Evolutionary conservation across 2,329 filamentous ascomycete genomes (phyloP).

Genomic region (Talaromyces amestolkiae): DNA sequence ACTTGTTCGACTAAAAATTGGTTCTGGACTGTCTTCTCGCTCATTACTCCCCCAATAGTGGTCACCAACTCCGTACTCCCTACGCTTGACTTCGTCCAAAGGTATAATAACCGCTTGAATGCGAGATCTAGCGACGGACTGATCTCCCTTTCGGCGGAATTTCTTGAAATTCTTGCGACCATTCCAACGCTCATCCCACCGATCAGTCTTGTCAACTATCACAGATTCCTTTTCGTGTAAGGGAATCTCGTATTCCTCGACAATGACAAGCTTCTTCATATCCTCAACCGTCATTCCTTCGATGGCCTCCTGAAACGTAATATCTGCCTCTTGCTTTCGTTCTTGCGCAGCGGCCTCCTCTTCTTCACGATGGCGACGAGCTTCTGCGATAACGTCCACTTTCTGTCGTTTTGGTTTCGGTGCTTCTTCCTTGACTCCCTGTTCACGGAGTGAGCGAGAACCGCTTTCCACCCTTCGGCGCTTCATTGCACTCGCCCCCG

Average conservation of each 20-base stretch:
- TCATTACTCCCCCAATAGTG: slow-evolving; percentile 61
- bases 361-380: slow-evolving; percentile 52
- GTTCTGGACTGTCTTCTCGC: slow-evolving; percentile 14
- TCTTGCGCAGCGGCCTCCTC: slow-evolving; percentile 56
- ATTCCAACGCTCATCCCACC: slow-evolving; percentile 90
- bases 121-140: slow-evolving; percentile 38
- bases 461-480: slow-evolving; percentile 66
- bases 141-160: slow-evolving; percentile 54
- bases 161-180: slow-evolving; percentile 94
- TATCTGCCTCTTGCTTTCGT: slow-evolving; percentile 64
- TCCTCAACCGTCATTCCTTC: slow-evolving; percentile 68
- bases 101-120: slow-evolving; percentile 63
- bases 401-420: slow-evolving; percentile 55
- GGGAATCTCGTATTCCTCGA: slow-evolving; percentile 71
- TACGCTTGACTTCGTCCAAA: slow-evolving; percentile 68
- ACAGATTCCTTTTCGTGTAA: slow-evolving; percentile 29
- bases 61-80: slow-evolving; percentile 71
- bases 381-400: slow-evolving; percentile 67
- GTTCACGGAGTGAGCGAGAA: slow-evolving; percentile 42
- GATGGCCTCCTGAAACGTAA: slow-evolving; percentile 55
- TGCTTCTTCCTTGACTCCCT: slow-evolving; percentile 28
- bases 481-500: slow-evolving; percentile 74
- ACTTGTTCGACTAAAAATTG: slow-evolving; percentile 21
- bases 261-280: slow-evolving; percentile 69
- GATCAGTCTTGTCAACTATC: slow-evolving; percentile 50